phyloP scores from a whole-genome alignment of 1,284 basidiomycete genomes.

The Cystobasidium pallidum region DNA sequence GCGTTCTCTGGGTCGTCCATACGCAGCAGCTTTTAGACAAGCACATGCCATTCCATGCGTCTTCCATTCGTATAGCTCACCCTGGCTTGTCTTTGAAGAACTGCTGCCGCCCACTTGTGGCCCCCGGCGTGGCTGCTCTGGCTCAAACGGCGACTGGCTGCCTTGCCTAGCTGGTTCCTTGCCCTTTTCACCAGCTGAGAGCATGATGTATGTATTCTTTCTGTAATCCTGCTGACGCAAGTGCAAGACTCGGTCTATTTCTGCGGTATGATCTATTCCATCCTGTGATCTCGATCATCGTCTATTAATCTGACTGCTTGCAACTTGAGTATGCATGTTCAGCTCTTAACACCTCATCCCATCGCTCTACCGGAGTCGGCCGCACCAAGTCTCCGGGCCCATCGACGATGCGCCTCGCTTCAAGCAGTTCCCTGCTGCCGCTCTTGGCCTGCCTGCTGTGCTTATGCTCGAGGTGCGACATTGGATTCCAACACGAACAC shows the following conservation, averaged over 20 bases:
- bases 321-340: too few species aligned
- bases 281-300: background rate
- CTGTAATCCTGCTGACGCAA: too few species aligned
- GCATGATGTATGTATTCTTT: background rate
- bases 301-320: too few species aligned
- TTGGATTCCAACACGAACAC: background rate
- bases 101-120: conserved; percentile 9
- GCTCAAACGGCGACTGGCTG: conserved; percentile 5
- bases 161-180: conserved; percentile 8
- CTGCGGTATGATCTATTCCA: too few species aligned
- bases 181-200: background rate
- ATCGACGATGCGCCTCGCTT: background rate
- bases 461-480: conserved; percentile 19
- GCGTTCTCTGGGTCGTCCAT: background rate
- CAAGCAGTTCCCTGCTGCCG: conserved; percentile 3
- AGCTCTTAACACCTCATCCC: too few species aligned
- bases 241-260: too few species aligned
- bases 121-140: conserved; percentile 7
- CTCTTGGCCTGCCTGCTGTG: conserved; percentile 18
- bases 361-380: too few species aligned
- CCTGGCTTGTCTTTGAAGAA: conserved; percentile 6
- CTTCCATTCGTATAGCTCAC: too few species aligned
- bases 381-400: too few species aligned
- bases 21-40: too few species aligned
- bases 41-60: too few species aligned